Evolutionary conservation across 1,284 basidiomycete genomes (phyloP).

Genomic region (Heterobasidion occidentale): DNA sequence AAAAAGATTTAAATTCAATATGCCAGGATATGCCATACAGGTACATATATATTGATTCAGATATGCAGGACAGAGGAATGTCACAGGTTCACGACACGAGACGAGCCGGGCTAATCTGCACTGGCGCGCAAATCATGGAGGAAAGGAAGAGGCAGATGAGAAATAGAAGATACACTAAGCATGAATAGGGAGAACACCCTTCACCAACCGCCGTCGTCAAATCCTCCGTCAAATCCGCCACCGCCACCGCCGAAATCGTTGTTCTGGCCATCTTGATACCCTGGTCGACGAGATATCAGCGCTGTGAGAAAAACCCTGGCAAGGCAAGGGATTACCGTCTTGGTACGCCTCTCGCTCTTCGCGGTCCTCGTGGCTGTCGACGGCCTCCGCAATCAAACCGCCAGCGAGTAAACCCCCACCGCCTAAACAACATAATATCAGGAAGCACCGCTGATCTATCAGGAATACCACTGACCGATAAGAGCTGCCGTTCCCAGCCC

Average conservation of each 20-base stretch:
- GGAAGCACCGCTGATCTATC: background rate
- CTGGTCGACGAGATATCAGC: slow-evolving; percentile 10
- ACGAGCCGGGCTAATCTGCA: background rate
- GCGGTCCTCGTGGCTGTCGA: slow-evolving; percentile 35
- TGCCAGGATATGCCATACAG: slow-evolving; percentile 1
- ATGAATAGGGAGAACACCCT: background rate
- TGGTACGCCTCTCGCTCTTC: slow-evolving; percentile 30
- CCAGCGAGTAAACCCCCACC: slow-evolving; percentile 57
- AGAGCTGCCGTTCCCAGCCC: slow-evolving; percentile 34
- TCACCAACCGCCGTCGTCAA: background rate
- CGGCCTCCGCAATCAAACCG: slow-evolving; percentile 39
- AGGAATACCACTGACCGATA: slow-evolving; percentile 24
- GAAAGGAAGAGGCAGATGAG: background rate
- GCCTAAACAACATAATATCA: slow-evolving; percentile 22
- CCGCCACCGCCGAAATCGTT: slow-evolving; percentile 13
- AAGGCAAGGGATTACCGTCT: slow-evolving; percentile 6
- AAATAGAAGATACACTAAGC: background rate
- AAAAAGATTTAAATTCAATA: too few species aligned
- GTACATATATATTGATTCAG: slow-evolving; percentile 1
- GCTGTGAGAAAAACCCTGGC: background rate
- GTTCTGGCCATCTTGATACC: slow-evolving; percentile 16
- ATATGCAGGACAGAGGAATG: background rate
- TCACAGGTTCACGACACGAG: background rate
- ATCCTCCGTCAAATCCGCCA: slow-evolving; percentile 6
- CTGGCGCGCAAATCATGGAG: background rate